Conservation (phyloP, 805 yeast species). For the Sugiyamaella americana region DNA sequence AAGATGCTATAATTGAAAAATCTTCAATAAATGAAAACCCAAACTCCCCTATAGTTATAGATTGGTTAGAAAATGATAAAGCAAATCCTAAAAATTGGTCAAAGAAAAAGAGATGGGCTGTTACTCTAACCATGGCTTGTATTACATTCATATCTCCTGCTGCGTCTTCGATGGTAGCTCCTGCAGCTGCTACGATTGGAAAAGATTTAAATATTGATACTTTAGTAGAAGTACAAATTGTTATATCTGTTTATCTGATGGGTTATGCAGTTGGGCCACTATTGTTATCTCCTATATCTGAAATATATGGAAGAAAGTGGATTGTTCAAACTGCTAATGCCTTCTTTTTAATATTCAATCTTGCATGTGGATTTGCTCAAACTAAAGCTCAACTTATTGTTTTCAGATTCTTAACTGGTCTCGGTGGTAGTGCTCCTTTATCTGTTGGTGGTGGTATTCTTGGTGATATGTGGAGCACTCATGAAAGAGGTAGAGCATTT, state of each 20-base stretch:
- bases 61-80: slow-evolving; percentile 38
- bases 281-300: slow-evolving; percentile 60
- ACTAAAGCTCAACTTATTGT: slow-evolving; percentile 50
- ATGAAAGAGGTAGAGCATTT: slow-evolving; percentile 49
- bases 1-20: no score
- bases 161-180: slow-evolving; percentile 57
- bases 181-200: slow-evolving; percentile 48
- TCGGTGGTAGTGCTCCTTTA: slow-evolving; percentile 59
- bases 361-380: slow-evolving; percentile 60
- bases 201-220: slow-evolving; percentile 39
- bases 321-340: slow-evolving; percentile 48
- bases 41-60: slow-evolving; percentile 11
- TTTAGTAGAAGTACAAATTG: slow-evolving; percentile 42
- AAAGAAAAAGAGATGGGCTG: slow-evolving; percentile 34
- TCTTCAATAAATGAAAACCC: not conserved
- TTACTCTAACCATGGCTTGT: slow-evolving; percentile 44
- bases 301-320: slow-evolving; percentile 53
- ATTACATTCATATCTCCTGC: slow-evolving; percentile 57
- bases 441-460: slow-evolving; percentile 64
- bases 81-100: slow-evolving; percentile 59
- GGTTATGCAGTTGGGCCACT: slow-evolving; percentile 67
- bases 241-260: slow-evolving; percentile 56
- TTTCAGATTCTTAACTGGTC: slow-evolving; percentile 55
- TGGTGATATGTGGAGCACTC: slow-evolving; percentile 51
- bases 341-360: slow-evolving; percentile 35